phyloP scores from a whole-genome alignment of 495 filamentous ascomycete genomes.

The Penicillium samsonianum region DNA sequence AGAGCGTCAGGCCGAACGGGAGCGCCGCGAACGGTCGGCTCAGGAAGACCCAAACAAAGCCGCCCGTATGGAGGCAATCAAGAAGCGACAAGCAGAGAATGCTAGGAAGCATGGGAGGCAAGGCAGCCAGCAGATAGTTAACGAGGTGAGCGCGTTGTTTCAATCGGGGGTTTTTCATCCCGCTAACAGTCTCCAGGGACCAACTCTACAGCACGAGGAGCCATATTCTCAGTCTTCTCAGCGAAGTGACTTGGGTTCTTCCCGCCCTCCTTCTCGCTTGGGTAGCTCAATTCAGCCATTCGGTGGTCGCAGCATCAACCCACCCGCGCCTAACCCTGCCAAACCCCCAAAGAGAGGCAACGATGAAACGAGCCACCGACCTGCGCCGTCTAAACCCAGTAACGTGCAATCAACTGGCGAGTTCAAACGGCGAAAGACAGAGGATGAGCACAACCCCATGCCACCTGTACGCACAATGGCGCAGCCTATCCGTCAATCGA shows the following conservation, averaged over 20 bases:
- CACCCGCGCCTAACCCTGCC: slow-evolving; percentile 60
- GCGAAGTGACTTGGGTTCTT: slow-evolving; percentile 50
- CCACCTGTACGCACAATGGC: slow-evolving; percentile 61
- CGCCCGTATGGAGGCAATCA: slow-evolving; percentile 68
- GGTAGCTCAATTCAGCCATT: slow-evolving; percentile 52
- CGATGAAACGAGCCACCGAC: slow-evolving; percentile 50
- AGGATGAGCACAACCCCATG: slow-evolving; percentile 55
- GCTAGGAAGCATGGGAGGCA: slow-evolving; percentile 62
- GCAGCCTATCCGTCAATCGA: slow-evolving; percentile 80
- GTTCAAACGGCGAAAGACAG: slow-evolving; percentile 58
- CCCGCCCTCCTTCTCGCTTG: slow-evolving; percentile 55
- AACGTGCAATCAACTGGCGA: slow-evolving; percentile 51
- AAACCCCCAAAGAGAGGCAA: slow-evolving; percentile 65
- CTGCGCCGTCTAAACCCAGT: slow-evolving; percentile 43
- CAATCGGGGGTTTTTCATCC: background rate
- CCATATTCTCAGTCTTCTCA: slow-evolving; percentile 35
- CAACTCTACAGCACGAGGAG: slow-evolving; percentile 45
- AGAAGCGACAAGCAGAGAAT: slow-evolving; percentile 63
- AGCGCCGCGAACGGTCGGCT: slow-evolving; percentile 47
- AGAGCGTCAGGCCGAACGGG: slow-evolving; percentile 33
- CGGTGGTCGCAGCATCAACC: slow-evolving; percentile 43
- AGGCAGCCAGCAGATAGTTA: slow-evolving; percentile 45
- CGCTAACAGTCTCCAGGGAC: slow-evolving; percentile 22
- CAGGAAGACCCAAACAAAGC: slow-evolving; percentile 64
- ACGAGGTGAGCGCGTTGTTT: slow-evolving; percentile 38